A percentile compares a stretch with the other conserved stretches of the same genome.
Conservation (phyloP, 129 eudicot species). For the Oenanthe sinensis region DNA sequence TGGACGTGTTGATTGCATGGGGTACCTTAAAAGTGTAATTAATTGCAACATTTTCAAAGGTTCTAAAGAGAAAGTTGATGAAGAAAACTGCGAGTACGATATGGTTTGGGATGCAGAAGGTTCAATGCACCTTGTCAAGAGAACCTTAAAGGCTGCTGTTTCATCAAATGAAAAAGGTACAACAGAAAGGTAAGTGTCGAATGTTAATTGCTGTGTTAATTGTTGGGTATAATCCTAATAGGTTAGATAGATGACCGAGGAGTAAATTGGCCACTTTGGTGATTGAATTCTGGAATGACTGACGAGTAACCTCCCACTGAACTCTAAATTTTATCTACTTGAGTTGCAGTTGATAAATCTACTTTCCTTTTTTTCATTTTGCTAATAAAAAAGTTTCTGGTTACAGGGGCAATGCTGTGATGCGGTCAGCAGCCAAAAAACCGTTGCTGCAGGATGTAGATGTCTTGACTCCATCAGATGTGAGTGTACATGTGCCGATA, state of each 20-base stretch:
- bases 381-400: not conserved
- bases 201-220: not conserved
- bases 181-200: slow-evolving; percentile 27
- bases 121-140: slow-evolving; percentile 81
- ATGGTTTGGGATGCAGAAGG: slow-evolving; percentile 99
- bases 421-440: slow-evolving; percentile 61
- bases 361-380: not conserved
- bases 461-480: slow-evolving; percentile 32
- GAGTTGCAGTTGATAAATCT: not conserved
- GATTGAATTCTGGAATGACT: not conserved
- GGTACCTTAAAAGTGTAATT: slow-evolving; percentile 21
- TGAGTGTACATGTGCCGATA: slow-evolving; percentile 26
- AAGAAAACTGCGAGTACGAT: slow-evolving; percentile 76
- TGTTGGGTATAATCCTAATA: not conserved
- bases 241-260: not conserved
- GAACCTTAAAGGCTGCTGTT: slow-evolving; percentile 30
- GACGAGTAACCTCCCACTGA: not conserved
- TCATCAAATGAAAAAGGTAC: slow-evolving; percentile 39
- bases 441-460: slow-evolving; percentile 42
- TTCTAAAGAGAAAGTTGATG: slow-evolving; percentile 73
- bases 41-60: slow-evolving; percentile 22
- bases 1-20: slow-evolving; percentile 32
- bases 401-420: slow-evolving; percentile 72
- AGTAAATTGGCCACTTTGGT: not conserved
- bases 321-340: not conserved